A percentile compares a stretch with the other conserved stretches of the same genome.
Evolutionary conservation across 768 basidiomycete genomes (phyloP).

Genomic region (Tylopilus sp.): DNA sequence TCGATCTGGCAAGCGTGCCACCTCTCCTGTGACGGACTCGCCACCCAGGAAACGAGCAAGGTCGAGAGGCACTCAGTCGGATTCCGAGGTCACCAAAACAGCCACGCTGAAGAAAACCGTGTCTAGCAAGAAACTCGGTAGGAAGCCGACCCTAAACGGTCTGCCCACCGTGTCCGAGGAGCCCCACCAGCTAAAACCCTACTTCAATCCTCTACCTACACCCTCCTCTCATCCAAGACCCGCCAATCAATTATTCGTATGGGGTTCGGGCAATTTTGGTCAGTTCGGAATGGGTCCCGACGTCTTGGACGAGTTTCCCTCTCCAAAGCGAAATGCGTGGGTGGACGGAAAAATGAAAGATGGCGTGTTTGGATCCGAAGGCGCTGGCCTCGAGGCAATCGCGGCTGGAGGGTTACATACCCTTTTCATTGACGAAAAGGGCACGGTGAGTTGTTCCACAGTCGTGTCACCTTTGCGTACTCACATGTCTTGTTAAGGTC

Average conservation of each 20-base stretch:
- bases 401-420: conserved; percentile 88
- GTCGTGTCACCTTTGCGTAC: neutral
- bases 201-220: conserved; percentile 63
- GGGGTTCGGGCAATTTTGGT: conserved; percentile 92
- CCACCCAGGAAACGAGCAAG: conserved; percentile 46
- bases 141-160: conserved; percentile 31
- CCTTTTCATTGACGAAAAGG: conserved; percentile 84
- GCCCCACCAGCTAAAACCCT: conserved; percentile 46
- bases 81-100: conserved; percentile 39
- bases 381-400: conserved; percentile 78
- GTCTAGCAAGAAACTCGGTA: conserved; percentile 26
- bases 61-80: conserved; percentile 36
- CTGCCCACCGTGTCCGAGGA: conserved; percentile 30
- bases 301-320: conserved; percentile 63
- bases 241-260: conserved; percentile 72
- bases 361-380: conserved; percentile 64
- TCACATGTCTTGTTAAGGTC: conserved; percentile 42
- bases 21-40: conserved; percentile 45
- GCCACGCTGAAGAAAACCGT: conserved; percentile 23
- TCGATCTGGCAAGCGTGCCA: conserved; percentile 45
- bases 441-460: conserved; percentile 60
- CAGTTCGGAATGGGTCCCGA: conserved; percentile 91
- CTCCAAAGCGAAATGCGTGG: conserved; percentile 76
- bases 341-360: conserved; percentile 71
- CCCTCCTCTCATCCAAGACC: conserved; percentile 58